Conservation (phyloP, 1,284 basidiomycete genomes). For the Puccinia triticina region DNA sequence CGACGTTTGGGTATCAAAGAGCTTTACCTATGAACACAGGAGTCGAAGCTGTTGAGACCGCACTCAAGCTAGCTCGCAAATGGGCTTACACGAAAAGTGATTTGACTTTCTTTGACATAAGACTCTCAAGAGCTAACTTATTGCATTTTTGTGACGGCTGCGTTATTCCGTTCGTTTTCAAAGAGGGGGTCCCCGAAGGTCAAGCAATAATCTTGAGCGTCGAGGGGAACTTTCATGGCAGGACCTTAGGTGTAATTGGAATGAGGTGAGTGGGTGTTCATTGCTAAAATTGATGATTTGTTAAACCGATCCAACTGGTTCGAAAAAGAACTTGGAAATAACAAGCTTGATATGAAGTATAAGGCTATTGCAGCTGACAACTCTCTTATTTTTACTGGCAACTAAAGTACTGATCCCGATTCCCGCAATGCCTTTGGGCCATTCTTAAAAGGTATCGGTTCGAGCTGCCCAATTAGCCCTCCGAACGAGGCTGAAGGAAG, state of each 20-base stretch:
- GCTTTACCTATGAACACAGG: constrained; percentile 99
- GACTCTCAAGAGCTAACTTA: not conserved
- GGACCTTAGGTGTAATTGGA: constrained; percentile 85
- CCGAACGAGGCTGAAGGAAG: constrained; percentile 62
- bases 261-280: constrained; percentile 60
- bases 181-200: constrained; percentile 78
- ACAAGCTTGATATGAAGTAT: not conserved
- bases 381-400: constrained; percentile 57
- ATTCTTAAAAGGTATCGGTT: constrained; percentile 82
- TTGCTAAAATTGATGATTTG: not conserved
- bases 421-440: constrained; percentile 86
- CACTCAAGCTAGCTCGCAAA: constrained; percentile 63
- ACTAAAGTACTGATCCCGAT: constrained; percentile 74
- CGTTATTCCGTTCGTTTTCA: not conserved
- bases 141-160: not conserved
- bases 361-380: constrained; percentile 58
- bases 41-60: constrained; percentile 94
- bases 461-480: constrained; percentile 66
- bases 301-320: not conserved
- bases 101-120: not conserved
- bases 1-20: constrained; percentile 86
- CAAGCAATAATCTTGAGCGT: constrained; percentile 86
- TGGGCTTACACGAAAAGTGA: constrained; percentile 58
- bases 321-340: not conserved
- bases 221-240: constrained; percentile 91